These are phyloP conservation scores for Puccinellia tenuiflora DNA, from an alignment of 176 grass and related monocot genomes.

Conservation along the genomic window DNA sequence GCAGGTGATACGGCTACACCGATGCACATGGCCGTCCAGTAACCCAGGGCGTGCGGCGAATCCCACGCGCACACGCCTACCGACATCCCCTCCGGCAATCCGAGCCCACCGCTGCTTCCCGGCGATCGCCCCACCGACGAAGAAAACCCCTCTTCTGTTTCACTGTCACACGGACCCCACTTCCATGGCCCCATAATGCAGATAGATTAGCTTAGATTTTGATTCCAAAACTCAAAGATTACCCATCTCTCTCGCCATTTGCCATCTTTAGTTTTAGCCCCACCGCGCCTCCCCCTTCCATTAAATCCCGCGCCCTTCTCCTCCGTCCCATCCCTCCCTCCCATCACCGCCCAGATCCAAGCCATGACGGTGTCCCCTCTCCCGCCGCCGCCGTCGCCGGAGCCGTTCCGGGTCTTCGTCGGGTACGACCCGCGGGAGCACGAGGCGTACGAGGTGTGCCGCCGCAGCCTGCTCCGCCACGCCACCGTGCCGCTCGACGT, in stretches of 20 bases:
- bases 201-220: neutral
- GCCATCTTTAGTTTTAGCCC: constrained; percentile 31
- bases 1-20: neutral
- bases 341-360: neutral
- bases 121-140: neutral
- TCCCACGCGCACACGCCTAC: neutral
- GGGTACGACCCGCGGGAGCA: constrained; percentile 89
- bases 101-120: neutral
- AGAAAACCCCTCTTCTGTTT: neutral
- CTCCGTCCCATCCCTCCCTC: neutral
- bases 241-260: neutral
- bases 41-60: too few species aligned
- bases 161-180: neutral
- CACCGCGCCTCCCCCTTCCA: constrained; percentile 8
- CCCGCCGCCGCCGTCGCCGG: neutral
- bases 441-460: constrained; percentile 76
- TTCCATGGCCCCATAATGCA: neutral
- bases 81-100: neutral
- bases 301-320: neutral
- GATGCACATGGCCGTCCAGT: neutral
- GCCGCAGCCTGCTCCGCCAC: constrained; percentile 61
- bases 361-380: constrained; percentile 14
- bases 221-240: neutral
- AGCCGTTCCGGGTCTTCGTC: constrained; percentile 67
- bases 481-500: constrained; percentile 64